A percentile compares a stretch with the other conserved stretches of the same genome.
phyloP scores from a whole-genome alignment of 768 basidiomycete genomes.

The Exidia glandulosa region DNA sequence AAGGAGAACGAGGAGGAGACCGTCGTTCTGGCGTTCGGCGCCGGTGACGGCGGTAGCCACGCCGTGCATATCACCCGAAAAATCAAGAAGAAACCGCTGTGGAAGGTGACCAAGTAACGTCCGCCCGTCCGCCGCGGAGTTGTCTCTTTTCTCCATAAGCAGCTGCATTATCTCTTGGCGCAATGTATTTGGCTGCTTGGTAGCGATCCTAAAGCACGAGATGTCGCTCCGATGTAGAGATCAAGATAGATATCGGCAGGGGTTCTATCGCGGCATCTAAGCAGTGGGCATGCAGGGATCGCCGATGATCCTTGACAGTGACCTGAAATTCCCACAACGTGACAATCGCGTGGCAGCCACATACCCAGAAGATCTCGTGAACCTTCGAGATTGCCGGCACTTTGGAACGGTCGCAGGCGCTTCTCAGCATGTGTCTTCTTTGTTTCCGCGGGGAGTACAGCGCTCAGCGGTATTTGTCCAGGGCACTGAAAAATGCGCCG shows the following conservation, averaged over 20 bases:
- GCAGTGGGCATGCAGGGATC: too few relatives aligned
- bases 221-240: too few relatives aligned
- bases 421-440: too few relatives aligned
- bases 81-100: slow-evolving; percentile 49
- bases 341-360: not conserved
- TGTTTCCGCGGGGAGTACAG: too few relatives aligned
- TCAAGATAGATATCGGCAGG: not conserved
- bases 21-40: slow-evolving; percentile 82
- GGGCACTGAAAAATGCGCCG: too few relatives aligned
- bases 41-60: slow-evolving; percentile 45
- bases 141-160: not conserved
- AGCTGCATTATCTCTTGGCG: not conserved
- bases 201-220: too few relatives aligned
- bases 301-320: not conserved
- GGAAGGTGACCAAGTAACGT: slow-evolving; percentile 10
- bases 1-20: slow-evolving; percentile 72
- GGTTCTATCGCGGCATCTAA: not conserved
- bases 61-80: slow-evolving; percentile 84
- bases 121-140: not conserved
- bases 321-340: not conserved
- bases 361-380: not conserved
- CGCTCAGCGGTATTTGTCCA: too few relatives aligned
- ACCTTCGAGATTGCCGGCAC: too few relatives aligned
- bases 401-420: too few relatives aligned
- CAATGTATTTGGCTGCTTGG: not conserved